phyloP scores from a whole-genome alignment of 306 rosid genomes.

The Alnus glutinosa region DNA sequence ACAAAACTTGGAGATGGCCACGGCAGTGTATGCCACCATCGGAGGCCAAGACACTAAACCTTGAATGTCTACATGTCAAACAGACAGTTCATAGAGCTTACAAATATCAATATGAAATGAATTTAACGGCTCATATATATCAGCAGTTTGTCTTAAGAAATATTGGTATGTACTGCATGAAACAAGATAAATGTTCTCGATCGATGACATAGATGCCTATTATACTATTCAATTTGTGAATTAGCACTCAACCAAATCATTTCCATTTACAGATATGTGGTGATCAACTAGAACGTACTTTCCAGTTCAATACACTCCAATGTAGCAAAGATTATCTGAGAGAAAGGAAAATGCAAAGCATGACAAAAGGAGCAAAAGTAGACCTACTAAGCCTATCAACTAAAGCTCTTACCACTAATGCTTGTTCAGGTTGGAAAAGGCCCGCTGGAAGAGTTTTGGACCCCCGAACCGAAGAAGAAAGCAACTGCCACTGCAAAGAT shows the following conservation, averaged over 20 bases:
- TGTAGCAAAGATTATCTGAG: background rate
- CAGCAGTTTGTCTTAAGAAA: background rate
- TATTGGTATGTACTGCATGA: background rate
- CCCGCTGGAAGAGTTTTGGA: slow-evolving; percentile 20
- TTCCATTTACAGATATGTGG: background rate
- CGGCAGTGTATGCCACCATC: background rate
- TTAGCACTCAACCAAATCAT: slow-evolving; percentile 18
- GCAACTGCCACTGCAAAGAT: slow-evolving; percentile 35
- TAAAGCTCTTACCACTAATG: slow-evolving; percentile 22
- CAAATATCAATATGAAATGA: background rate
- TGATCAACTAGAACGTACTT: background rate
- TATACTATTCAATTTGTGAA: background rate
- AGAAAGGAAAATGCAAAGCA: background rate
- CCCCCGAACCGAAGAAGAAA: slow-evolving; percentile 41
- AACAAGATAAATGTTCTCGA: background rate
- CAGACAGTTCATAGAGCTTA: background rate
- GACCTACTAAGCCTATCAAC: slow-evolving; percentile 7
- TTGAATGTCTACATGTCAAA: background rate
- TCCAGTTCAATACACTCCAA: slow-evolving; percentile 5
- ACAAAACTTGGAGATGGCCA: background rate
- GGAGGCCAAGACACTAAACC: background rate
- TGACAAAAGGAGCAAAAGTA: background rate
- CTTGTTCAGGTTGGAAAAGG: slow-evolving; percentile 57
- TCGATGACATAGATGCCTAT: background rate
- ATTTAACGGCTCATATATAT: background rate